Percentiles rank a stretch among this genome's conserved stretches.
These are phyloP conservation scores for Astragalus membranaceus DNA, from an alignment of 306 rosid genomes.

Conservation along the genomic window DNA sequence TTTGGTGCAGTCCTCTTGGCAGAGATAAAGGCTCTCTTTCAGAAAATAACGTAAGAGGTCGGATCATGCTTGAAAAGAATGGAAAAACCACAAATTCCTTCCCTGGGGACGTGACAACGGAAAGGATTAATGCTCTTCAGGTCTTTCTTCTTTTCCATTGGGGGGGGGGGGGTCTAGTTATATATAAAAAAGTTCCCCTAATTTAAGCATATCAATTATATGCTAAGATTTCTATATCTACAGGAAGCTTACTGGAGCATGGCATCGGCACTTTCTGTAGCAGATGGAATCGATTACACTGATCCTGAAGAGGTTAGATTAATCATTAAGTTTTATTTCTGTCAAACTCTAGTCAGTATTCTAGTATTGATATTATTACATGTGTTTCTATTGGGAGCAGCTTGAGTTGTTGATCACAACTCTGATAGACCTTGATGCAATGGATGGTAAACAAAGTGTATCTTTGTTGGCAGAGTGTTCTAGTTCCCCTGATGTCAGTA, in stretches of 20 bases:
- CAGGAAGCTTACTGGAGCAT: conserved; percentile 96
- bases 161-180: background rate
- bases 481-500: conserved; percentile 80
- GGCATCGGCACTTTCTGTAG: conserved; percentile 90
- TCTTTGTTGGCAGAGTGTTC: conserved; percentile 83
- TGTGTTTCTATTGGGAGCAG: conserved; percentile 38
- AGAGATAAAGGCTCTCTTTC: conserved; percentile 39
- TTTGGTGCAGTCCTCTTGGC: conserved; percentile 49
- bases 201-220: conserved; percentile 15
- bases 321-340: conserved; percentile 2
- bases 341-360: conserved; percentile 9
- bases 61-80: conserved; percentile 64
- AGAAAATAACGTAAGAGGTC: conserved; percentile 33
- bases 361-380: background rate
- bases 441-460: conserved; percentile 90
- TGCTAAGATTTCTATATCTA: conserved; percentile 11
- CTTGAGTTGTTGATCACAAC: conserved; percentile 83
- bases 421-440: conserved; percentile 92
- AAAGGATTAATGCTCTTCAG: conserved; percentile 72
- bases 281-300: conserved; percentile 93
- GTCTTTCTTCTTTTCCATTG: conserved; percentile 28
- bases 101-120: conserved; percentile 66
- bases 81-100: conserved; percentile 62
- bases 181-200: background rate
- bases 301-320: conserved; percentile 91